Evolutionary conservation across 108 stramenopile species (phyloP), one percentile per base, ranked within the genome.

Genomic region (Pseudonitzschia pungens): DNA sequence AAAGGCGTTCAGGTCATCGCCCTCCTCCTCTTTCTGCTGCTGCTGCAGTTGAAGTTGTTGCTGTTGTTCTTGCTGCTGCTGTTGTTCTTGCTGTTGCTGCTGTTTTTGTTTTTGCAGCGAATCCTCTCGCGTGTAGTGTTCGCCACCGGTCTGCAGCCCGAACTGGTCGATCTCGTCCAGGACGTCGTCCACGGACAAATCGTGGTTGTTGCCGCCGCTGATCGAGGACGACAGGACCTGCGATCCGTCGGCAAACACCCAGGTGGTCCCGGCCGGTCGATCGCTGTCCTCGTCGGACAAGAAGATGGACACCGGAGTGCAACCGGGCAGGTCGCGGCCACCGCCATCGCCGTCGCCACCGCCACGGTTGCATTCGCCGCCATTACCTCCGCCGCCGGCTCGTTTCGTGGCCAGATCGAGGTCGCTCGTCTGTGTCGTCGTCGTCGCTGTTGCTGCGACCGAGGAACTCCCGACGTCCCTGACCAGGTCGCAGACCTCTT

Each of bases 191-290:
- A 82, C 72, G 31, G 77, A 50, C 58, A 41, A 53, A 33, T 21
- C 32, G 57, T 62, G 63, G n/a, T n/a, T n/a, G n/a, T n/a, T n/a
- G n/a, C n/a, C n/a, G n/a, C n/a, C n/a, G 11, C 66, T 58, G 8
- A 75, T 70, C 36, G 81, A 63, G 2, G 86, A 79, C 26, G 82
- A 84, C 64, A 84, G 59, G 2, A 89, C 86, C 79, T 88, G 85
- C 7, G 89, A 91, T 31, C 90, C 90, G 71, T 89, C 90, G 6
- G 85, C 82, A 75, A 95, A 92, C 10, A 95, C 89, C 94, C 94
- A 95, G 20, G 90, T 95, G 0, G 94, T 95, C 2, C 94, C 94
- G 16, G 88, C 81, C 7, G 91, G 89, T 57, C 91, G 85, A 72
- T 92, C 80, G n/a, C 71, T 77, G 45, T 84, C 73, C 36, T 71